Evolutionary conservation across 2,329 filamentous ascomycete species (phyloP), one percentile per base, ranked within the genome.

Genomic region (Fusarium xylarioides): DNA sequence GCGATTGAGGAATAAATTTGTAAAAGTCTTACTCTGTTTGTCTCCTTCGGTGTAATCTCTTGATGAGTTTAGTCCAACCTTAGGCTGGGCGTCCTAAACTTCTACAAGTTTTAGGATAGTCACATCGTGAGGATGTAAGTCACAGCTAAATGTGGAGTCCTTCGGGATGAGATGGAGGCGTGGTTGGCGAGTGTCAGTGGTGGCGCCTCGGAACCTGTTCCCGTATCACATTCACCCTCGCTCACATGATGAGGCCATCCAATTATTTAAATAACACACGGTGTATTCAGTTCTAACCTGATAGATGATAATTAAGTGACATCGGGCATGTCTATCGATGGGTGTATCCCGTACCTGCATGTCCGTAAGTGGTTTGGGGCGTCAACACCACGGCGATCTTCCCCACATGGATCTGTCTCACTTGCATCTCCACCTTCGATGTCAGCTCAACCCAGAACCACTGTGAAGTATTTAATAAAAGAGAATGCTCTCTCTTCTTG

Each of bases 381-480:
- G 34, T 30, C 23, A 40, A 40, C 50, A 54, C 34, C 50, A 54
- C 2, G 23, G 23, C 19, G n/a, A 56, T 56, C 54, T 47, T 43
- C 54, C 38, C 54, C 54, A 56, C 54, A 47, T 47, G 4, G 30
- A 47, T 47, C 26, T 55, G 52, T 42, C 52, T 55, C 35, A 55
- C 19, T 28, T 54, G 7, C 15, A 32, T 43, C 52, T 40, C 52
- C 52, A 55, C 52, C 43, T 35, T n/a, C 40, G 9, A 26, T 40
- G 34, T 23, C 40, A 47, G 8, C 12, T 1, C 40, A 26, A 34
- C 10, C 9, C 28, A 21, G 18, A 38, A 28, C n/a, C 7, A 14
- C 7, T 4, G 2, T 14, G 18, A 21, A 21, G 0, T 9, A 1
- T 19, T 10, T 3, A 12, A 14, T 7, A 18, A 38, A 38, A 28